These are phyloP conservation scores for Leccinum subgranulosum DNA, from an alignment of 768 basidiomycete genomes.

Conservation along the genomic window DNA sequence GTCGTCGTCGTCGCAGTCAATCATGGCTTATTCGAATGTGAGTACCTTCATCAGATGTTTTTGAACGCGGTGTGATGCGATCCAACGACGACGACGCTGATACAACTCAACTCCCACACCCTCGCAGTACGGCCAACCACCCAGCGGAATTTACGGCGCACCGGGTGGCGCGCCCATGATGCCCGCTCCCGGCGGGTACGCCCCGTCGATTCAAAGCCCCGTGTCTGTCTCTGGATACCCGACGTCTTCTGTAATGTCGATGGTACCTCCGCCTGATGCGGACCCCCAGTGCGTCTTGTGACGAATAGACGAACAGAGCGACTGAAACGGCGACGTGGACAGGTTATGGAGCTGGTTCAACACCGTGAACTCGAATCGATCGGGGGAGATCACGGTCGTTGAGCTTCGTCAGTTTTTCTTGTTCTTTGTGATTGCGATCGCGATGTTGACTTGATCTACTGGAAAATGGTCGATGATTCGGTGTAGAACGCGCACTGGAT, in stretches of 20 bases:
- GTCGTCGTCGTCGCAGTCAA: neutral
- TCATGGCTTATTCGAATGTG: constrained; percentile 22
- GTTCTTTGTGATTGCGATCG: constrained; percentile 5
- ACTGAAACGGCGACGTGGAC: neutral
- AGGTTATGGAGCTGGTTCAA: constrained; percentile 76
- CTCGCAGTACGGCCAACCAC: neutral
- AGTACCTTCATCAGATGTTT: neutral
- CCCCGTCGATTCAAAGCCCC: neutral
- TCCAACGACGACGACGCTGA: neutral
- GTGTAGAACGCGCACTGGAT: constrained; percentile 45
- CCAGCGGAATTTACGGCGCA: neutral
- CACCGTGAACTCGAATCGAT: constrained; percentile 66
- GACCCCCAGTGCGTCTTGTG: constrained; percentile 63
- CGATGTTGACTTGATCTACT: neutral
- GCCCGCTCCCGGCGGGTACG: neutral
- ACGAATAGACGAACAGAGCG: too few species aligned
- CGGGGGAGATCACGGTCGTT: constrained; percentile 57
- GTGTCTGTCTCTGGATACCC: constrained; percentile 12
- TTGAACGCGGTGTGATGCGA: neutral
- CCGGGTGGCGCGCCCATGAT: neutral
- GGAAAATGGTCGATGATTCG: too few species aligned
- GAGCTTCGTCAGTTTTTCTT: constrained; percentile 57
- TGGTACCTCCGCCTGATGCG: constrained; percentile 46
- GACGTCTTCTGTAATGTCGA: neutral
- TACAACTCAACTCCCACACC: neutral